Percentiles rank a stretch among this genome's conserved stretches.
These are phyloP conservation scores for Sphaerulina populicola DNA, from an alignment of 2,329 filamentous ascomycete genomes.

Conservation along the genomic window DNA sequence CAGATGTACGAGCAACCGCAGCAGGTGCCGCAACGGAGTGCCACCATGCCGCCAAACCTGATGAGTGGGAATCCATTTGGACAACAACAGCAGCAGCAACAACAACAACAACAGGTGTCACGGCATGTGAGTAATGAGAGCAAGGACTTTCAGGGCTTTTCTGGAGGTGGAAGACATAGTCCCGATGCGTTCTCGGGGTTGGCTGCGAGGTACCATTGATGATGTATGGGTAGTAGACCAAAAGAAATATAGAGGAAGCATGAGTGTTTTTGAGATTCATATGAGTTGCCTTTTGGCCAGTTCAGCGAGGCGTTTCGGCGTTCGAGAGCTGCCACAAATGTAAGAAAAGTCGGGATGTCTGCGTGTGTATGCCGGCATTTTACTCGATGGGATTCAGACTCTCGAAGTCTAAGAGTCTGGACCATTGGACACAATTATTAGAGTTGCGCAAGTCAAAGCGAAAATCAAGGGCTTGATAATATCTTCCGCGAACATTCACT, in stretches of 20 bases:
- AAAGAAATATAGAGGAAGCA: neutral
- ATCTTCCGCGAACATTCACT: too few species aligned
- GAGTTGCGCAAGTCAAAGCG: neutral
- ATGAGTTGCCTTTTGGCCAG: neutral
- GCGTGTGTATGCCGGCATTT: neutral
- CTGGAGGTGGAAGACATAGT: slow-evolving; percentile 61
- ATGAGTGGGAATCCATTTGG: slow-evolving; percentile 27
- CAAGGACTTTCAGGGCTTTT: slow-evolving; percentile 53
- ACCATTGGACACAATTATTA: too few species aligned
- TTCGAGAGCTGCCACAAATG: neutral
- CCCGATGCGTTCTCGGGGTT: slow-evolving; percentile 72
- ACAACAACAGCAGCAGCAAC: slow-evolving; percentile 16
- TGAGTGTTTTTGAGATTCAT: neutral
- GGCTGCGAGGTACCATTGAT: slow-evolving; percentile 47
- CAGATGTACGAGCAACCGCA: slow-evolving; percentile 12
- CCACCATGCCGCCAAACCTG: slow-evolving; percentile 33
- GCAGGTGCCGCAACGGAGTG: slow-evolving; percentile 29
- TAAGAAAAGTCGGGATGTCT: neutral
- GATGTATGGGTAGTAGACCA: neutral
- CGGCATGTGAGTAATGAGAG: slow-evolving; percentile 60
- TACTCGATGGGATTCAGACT: neutral
- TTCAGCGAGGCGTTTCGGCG: slow-evolving; percentile 4
- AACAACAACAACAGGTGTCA: slow-evolving; percentile 16
- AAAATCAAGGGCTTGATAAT: neutral
- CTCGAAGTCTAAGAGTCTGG: too few species aligned